phyloP scores from a whole-genome alignment of 805 yeast species.

The Wickerhamiella azymoides region DNA sequence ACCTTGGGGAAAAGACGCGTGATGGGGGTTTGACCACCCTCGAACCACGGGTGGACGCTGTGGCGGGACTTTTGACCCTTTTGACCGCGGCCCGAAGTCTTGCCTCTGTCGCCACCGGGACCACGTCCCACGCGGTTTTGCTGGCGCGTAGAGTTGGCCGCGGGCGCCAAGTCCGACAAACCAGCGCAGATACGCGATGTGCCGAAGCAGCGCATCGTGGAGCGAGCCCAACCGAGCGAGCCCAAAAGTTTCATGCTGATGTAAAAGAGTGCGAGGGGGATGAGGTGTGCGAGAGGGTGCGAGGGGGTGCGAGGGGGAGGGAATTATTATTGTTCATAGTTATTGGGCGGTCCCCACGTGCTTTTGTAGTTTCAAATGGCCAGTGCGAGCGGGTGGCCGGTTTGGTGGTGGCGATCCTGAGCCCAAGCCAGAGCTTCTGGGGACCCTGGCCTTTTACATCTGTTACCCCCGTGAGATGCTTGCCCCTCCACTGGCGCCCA shows the following conservation, averaged over 20 bases:
- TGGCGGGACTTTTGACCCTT: slow-evolving; percentile 98
- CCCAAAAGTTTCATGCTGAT: neutral
- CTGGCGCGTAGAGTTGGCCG: slow-evolving; percentile 24
- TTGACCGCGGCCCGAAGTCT: slow-evolving; percentile 93
- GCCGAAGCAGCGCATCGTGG: slow-evolving; percentile 2
- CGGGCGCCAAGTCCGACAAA: slow-evolving; percentile 21
- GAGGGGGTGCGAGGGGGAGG: no score
- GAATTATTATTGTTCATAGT: no score
- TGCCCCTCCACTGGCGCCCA: no score
- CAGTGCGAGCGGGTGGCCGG: no score
- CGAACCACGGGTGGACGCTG: slow-evolving; percentile 82
- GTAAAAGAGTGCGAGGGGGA: neutral
- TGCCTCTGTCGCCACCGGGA: slow-evolving; percentile 77
- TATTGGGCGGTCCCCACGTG: no score
- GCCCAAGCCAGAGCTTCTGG: no score
- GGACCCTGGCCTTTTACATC: no score
- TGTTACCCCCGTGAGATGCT: no score
- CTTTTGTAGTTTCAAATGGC: no score
- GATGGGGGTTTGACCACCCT: slow-evolving; percentile 97
- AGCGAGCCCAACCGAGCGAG: no score
- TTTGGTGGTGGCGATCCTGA: no score
- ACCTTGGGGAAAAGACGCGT: slow-evolving; percentile 72
- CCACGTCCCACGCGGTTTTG: slow-evolving; percentile 79
- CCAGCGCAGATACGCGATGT: neutral
- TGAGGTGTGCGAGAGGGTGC: neutral